Percentiles rank a stretch among this genome's conserved stretches.
phyloP scores from a whole-genome alignment of 108 stramenopile genomes.

The Stephanodiscus minutulus region DNA sequence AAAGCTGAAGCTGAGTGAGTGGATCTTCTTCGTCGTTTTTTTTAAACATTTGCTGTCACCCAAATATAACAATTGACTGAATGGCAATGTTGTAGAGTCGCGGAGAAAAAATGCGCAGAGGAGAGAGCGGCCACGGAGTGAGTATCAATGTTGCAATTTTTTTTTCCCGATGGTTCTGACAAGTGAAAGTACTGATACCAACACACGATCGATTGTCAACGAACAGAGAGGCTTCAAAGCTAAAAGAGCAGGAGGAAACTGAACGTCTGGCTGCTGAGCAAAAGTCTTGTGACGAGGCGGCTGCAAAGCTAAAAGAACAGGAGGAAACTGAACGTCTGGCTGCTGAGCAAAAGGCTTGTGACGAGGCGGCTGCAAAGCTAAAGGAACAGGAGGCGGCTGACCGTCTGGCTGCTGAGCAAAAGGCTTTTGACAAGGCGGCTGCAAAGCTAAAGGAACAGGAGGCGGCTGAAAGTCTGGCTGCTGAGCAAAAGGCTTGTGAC shows the following conservation, averaged over 20 bases:
- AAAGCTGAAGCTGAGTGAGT: conserved; percentile 8
- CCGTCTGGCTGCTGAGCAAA: not conserved
- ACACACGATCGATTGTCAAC: not conserved
- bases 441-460: not conserved
- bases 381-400: not conserved
- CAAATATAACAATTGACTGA: not conserved
- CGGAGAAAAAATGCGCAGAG: not conserved
- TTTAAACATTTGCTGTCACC: not conserved
- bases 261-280: not conserved
- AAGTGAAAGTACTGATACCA: not conserved
- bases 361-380: not conserved
- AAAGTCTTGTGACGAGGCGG: not conserved
- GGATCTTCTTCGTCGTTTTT: too few relatives aligned
- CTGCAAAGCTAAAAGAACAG: not conserved
- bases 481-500: not conserved
- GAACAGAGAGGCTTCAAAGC: not conserved
- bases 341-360: not conserved
- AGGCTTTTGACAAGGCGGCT: not conserved
- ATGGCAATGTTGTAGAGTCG: not conserved
- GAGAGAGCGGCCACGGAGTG: not conserved
- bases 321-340: not conserved
- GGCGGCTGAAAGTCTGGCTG: not conserved
- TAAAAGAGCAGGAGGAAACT: not conserved
- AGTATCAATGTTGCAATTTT: not conserved
- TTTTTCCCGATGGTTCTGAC: not conserved